Evolutionary conservation across 306 rosid species (phyloP).

Genomic region (Castanopsis chinensis): DNA sequence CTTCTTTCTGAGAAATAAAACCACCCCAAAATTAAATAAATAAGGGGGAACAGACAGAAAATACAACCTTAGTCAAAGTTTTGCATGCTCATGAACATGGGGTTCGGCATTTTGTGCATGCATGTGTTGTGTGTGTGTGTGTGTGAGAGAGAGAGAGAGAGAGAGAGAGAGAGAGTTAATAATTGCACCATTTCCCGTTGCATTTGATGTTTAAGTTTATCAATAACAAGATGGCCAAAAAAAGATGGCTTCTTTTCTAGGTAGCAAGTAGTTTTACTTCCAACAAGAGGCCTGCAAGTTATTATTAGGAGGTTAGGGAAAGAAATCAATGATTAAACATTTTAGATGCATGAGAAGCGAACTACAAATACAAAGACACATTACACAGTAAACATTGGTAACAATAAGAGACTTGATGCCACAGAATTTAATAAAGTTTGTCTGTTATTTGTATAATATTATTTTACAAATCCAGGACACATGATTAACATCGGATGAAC

Average conservation of each 20-base stretch:
- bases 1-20: conserved; percentile 43
- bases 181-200: conserved; percentile 62
- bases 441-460: not conserved
- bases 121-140: not conserved
- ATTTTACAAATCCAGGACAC: not conserved
- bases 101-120: not conserved
- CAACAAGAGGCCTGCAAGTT: conserved; percentile 67
- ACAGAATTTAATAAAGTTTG: not conserved
- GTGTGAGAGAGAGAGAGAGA: conserved; percentile 1
- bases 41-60: not conserved
- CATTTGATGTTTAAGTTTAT: conserved; percentile 48
- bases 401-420: too few relatives aligned
- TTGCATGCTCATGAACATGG: not conserved
- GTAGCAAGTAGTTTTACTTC: conserved; percentile 48
- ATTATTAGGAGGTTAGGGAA: not conserved
- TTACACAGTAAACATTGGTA: not conserved
- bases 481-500: not conserved
- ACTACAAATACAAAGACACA: not conserved
- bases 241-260: conserved; percentile 55
- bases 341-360: not conserved
- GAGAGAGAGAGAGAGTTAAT: conserved; percentile 1
- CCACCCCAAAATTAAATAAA: not conserved
- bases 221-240: conserved; percentile 65
- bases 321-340: not conserved
- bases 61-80: not conserved